These are phyloP conservation scores for Sambucus nigra DNA, from an alignment of 129 eudicot species.

Conservation along the genomic window DNA sequence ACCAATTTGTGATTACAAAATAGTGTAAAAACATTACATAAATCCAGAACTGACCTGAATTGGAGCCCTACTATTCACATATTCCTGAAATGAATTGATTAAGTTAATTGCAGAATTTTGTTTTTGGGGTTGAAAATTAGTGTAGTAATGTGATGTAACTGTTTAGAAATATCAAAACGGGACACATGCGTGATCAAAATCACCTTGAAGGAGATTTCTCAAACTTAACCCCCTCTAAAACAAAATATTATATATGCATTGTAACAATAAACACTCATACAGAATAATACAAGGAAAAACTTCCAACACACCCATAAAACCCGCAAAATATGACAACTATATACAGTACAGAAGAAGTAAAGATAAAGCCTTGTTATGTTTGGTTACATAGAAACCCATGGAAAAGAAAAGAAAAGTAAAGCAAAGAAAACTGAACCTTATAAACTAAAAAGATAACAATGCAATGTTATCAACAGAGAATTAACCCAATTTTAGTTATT, in stretches of 20 bases:
- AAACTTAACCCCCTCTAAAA: neutral
- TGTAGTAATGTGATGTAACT: too few species aligned
- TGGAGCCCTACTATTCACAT: conserved; percentile 72
- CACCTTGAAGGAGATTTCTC: neutral
- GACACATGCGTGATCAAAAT: neutral
- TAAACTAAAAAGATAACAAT: neutral
- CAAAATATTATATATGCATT: neutral
- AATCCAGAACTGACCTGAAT: conserved; percentile 44
- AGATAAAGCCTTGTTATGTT: neutral
- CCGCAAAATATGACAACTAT: neutral
- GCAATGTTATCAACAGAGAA: neutral
- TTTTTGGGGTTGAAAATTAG: too few species aligned
- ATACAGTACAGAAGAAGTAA: too few species aligned
- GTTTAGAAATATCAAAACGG: too few species aligned
- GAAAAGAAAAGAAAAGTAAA: neutral
- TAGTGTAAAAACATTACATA: neutral
- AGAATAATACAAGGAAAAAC: neutral
- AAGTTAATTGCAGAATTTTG: too few species aligned
- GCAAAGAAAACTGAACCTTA: neutral
- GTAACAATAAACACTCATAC: too few species aligned
- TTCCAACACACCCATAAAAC: neutral
- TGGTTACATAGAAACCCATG: neutral
- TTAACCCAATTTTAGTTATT: neutral
- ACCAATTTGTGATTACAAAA: too few species aligned
- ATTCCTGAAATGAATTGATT: conserved; percentile 47